phyloP scores from a whole-genome alignment of 2,329 filamentous ascomycete genomes.

The Tolypocladium capitatum region DNA sequence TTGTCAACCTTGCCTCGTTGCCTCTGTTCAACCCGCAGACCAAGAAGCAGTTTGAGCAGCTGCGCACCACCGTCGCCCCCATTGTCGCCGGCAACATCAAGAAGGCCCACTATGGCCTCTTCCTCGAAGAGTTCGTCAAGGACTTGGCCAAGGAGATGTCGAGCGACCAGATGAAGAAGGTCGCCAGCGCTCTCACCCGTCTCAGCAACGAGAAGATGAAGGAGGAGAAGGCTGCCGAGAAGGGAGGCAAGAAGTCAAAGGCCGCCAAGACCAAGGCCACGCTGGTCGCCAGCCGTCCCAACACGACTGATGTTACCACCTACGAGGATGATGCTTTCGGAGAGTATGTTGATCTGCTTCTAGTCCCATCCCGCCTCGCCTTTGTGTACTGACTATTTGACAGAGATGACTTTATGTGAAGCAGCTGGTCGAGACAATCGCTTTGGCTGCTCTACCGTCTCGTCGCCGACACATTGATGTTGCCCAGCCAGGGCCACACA shows the following conservation, averaged over 20 bases:
- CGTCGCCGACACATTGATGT: neutral
- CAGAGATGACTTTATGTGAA: conserved; percentile 65
- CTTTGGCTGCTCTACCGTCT: neutral
- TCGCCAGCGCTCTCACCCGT: conserved; percentile 74
- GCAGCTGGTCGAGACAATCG: neutral
- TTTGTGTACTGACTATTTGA: neutral
- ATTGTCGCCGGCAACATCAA: conserved; percentile 62
- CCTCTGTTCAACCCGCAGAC: conserved; percentile 80
- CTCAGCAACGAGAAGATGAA: conserved; percentile 96
- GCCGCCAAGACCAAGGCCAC: conserved; percentile 89
- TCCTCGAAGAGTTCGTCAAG: conserved; percentile 84
- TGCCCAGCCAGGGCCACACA: neutral
- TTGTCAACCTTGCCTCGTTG: conserved; percentile 68
- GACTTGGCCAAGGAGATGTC: conserved; percentile 75
- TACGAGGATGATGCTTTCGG: conserved; percentile 74
- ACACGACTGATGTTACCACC: conserved; percentile 54
- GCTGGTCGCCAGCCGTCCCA: conserved; percentile 52
- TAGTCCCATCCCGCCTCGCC: no score
- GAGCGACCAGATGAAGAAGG: conserved; percentile 94
- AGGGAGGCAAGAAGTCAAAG: conserved; percentile 93
- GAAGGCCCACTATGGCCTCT: conserved; percentile 82
- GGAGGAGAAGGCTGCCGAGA: conserved; percentile 90
- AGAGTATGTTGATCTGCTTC: conserved; percentile 48
- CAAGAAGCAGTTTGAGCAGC: conserved; percentile 70
- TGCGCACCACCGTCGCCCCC: conserved; percentile 68